A percentile compares a stretch with the other conserved stretches of the same genome.
Conservation (phyloP, 176 grass and related monocot genomes). For the Cymbopogon citratus region DNA sequence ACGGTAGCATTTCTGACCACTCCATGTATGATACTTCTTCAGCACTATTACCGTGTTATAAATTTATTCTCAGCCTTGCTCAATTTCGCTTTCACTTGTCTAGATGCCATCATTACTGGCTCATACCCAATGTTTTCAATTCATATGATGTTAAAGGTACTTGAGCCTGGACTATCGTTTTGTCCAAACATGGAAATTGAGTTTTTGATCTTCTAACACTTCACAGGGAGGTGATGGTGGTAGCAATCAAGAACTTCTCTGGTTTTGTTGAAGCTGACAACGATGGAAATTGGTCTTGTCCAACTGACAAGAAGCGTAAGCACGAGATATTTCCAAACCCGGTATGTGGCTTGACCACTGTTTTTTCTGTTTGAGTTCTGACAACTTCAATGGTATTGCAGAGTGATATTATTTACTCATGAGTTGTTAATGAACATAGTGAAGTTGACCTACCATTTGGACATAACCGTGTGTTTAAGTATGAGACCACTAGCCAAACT, state of each 20-base stretch:
- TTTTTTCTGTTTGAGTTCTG: neutral
- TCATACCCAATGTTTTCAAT: neutral
- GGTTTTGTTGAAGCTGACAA: conserved; percentile 66
- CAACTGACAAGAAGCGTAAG: conserved; percentile 60
- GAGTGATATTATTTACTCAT: neutral
- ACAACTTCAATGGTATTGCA: neutral
- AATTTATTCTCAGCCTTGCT: too few species aligned
- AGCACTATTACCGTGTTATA: too few species aligned
- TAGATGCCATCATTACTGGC: too few species aligned
- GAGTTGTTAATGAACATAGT: neutral
- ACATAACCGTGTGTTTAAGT: neutral
- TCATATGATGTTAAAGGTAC: neutral
- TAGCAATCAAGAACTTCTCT: conserved; percentile 63
- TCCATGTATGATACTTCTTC: too few species aligned
- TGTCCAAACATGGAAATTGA: conserved; percentile 10
- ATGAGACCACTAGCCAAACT: neutral
- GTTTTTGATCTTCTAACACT: conserved; percentile 1
- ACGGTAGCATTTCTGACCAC: too few species aligned
- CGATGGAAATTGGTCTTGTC: conserved; percentile 73
- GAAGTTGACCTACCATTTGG: neutral
- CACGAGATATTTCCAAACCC: conserved; percentile 53
- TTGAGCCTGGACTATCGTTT: neutral
- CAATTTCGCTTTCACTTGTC: too few species aligned
- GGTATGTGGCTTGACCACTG: conserved; percentile 31
- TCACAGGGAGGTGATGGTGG: conserved; percentile 83